A percentile compares a stretch with the other conserved stretches of the same genome.
phyloP scores from a whole-genome alignment of 1,139 yeast species.

The Sugiyamaella paludigena region DNA sequence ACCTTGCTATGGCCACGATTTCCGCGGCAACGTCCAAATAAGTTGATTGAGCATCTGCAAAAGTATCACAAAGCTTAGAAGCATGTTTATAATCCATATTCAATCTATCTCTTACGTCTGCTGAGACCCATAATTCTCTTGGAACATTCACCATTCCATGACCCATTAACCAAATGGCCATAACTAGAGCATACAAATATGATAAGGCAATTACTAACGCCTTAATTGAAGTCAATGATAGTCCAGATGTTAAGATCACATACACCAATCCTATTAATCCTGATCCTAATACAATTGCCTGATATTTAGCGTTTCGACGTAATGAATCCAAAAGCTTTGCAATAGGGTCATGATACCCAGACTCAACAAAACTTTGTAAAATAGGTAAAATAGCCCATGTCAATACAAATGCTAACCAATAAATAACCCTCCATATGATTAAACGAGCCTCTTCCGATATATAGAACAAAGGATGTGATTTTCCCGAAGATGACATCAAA shows the following conservation, averaged over 20 bases:
- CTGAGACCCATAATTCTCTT: slow-evolving; percentile 53
- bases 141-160: slow-evolving; percentile 76
- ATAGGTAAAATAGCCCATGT: slow-evolving; percentile 73
- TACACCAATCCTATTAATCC: slow-evolving; percentile 59
- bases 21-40: slow-evolving; percentile 65
- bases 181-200: slow-evolving; percentile 71
- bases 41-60: slow-evolving; percentile 62
- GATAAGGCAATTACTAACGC: slow-evolving; percentile 71
- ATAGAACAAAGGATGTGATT: slow-evolving; percentile 38
- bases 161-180: slow-evolving; percentile 83
- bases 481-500: slow-evolving; percentile 41
- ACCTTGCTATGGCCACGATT: slow-evolving; percentile 49
- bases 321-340: slow-evolving; percentile 56
- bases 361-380: slow-evolving; percentile 67
- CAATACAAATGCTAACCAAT: slow-evolving; percentile 74
- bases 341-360: slow-evolving; percentile 57
- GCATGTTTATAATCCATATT: slow-evolving; percentile 53
- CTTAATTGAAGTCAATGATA: slow-evolving; percentile 55
- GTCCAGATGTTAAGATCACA: slow-evolving; percentile 58
- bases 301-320: slow-evolving; percentile 57
- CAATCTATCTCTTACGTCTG: slow-evolving; percentile 42
- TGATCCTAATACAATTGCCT: slow-evolving; percentile 52
- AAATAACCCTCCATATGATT: slow-evolving; percentile 66
- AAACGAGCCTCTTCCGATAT: slow-evolving; percentile 50
- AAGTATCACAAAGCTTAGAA: slow-evolving; percentile 56